Evolutionary conservation across 768 basidiomycete species (phyloP).

Genomic region (Tulasnella sp.): DNA sequence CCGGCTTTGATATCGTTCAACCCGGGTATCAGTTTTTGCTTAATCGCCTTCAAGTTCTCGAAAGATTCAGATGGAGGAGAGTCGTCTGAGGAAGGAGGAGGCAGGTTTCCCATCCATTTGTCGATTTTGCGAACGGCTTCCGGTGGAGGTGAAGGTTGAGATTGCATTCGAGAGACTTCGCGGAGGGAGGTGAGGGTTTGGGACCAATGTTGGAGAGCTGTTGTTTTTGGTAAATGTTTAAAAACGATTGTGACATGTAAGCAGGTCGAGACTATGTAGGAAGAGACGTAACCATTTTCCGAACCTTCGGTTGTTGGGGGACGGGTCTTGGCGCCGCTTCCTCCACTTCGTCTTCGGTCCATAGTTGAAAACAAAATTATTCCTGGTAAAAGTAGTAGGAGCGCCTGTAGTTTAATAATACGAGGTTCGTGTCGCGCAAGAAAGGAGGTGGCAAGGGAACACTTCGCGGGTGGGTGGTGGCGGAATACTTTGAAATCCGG

Average conservation of each 20-base stretch:
- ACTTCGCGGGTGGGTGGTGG: not conserved
- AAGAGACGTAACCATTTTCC: conserved; percentile 26
- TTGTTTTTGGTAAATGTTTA: conserved; percentile 21
- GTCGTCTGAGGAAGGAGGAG: conserved; percentile 54
- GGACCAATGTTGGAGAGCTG: conserved; percentile 73
- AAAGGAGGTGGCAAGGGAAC: not conserved
- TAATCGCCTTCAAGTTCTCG: conserved; percentile 52
- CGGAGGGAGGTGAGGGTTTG: conserved; percentile 52
- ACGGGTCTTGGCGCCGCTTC: conserved; percentile 37
- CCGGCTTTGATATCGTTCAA: conserved; percentile 53
- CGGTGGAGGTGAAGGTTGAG: conserved; percentile 27
- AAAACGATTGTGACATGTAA: conserved; percentile 11
- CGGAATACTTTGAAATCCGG: not conserved
- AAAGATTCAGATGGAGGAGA: conserved; percentile 62
- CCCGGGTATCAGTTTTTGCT: conserved; percentile 53
- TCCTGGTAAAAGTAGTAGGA: not conserved
- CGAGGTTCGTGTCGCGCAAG: not conserved
- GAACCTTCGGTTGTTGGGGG: conserved; percentile 73
- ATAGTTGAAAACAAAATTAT: conserved; percentile 31
- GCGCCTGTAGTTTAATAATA: not conserved
- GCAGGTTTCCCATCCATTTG: conserved; percentile 45
- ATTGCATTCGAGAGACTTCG: conserved; percentile 34
- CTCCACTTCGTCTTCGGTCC: conserved; percentile 55
- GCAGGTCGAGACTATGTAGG: not conserved
- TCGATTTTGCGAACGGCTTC: conserved; percentile 69